A percentile compares a stretch with the other conserved stretches of the same genome.
Evolutionary conservation across 2,329 filamentous ascomycete species (phyloP).

Genomic region (Fusarium mexicanum): DNA sequence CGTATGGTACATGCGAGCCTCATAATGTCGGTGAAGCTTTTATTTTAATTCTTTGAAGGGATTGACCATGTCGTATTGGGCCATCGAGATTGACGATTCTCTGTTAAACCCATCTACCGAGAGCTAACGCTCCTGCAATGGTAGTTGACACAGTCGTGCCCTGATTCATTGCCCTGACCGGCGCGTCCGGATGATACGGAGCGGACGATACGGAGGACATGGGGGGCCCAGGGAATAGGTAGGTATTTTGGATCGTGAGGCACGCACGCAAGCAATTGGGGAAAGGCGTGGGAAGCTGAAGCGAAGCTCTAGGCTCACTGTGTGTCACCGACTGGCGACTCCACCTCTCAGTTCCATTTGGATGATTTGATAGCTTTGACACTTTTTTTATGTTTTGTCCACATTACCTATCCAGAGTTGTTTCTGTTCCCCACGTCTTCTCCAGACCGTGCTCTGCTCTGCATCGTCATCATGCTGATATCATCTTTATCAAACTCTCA

Average conservation of each 20-base stretch:
- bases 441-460: constrained; percentile 2
- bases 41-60: not conserved
- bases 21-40: constrained; percentile 25
- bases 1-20: not conserved
- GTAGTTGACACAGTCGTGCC: not conserved
- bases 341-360: constrained; percentile 7
- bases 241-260: not conserved
- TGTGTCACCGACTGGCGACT: constrained; percentile 7
- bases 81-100: constrained; percentile 9
- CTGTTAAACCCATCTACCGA: constrained; percentile 4
- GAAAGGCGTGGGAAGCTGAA: constrained; percentile 17
- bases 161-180: constrained; percentile 3
- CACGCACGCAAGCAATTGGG: not conserved
- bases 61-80: not conserved
- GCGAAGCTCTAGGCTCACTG: constrained; percentile 15
- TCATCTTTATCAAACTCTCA: not conserved
- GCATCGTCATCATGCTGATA: not conserved
- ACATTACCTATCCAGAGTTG: not conserved
- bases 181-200: constrained; percentile 26
- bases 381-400: not conserved
- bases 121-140: not conserved
- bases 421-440: constrained; percentile 6
- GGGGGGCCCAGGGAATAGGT: not conserved
- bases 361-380: constrained; percentile 7
- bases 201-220: constrained; percentile 19